A percentile compares a stretch with the other conserved stretches of the same genome.
Conservation (phyloP, 495 filamentous ascomycete genomes). For the Aspergillus incahuasiensis region DNA sequence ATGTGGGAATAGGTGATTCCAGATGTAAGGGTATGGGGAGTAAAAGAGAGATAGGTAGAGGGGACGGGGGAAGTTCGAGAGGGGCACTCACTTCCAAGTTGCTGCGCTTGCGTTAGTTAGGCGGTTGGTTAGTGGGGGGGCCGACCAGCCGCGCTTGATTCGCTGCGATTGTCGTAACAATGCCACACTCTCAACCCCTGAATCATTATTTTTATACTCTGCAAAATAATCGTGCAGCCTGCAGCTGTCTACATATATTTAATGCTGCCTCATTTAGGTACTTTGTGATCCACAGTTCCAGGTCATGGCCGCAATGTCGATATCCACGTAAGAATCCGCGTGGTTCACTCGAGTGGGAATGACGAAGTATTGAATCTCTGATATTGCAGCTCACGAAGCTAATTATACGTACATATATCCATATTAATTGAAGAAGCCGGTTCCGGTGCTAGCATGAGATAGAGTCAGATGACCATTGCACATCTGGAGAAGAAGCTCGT, state of each 20-base stretch:
- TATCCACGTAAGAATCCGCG: neutral
- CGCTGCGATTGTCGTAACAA: slow-evolving; percentile 16
- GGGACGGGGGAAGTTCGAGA: slow-evolving; percentile 24
- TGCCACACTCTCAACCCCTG: slow-evolving; percentile 7
- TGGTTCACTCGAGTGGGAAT: neutral
- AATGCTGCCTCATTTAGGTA: neutral
- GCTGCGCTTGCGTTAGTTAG: slow-evolving; percentile 36
- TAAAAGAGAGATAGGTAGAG: slow-evolving; percentile 11
- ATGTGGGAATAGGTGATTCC: neutral
- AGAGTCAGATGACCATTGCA: neutral
- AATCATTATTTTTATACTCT: neutral
- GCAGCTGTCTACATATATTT: neutral
- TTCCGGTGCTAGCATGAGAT: slow-evolving; percentile 1
- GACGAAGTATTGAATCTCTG: neutral
- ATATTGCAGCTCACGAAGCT: slow-evolving; percentile 9
- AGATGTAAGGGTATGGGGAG: slow-evolving; percentile 9
- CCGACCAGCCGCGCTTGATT: slow-evolving; percentile 30
- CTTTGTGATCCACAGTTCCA: neutral
- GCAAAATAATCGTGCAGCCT: slow-evolving; percentile 5
- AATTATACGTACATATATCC: slow-evolving; percentile 19
- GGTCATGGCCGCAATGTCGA: neutral
- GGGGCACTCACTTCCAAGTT: slow-evolving; percentile 29
- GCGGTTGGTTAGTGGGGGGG: slow-evolving; percentile 37
- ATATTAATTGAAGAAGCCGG: slow-evolving; percentile 11
- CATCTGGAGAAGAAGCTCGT: slow-evolving; percentile 1